phyloP scores from a whole-genome alignment of 176 grass and related monocot genomes.

The Phyllostachys edulis region DNA sequence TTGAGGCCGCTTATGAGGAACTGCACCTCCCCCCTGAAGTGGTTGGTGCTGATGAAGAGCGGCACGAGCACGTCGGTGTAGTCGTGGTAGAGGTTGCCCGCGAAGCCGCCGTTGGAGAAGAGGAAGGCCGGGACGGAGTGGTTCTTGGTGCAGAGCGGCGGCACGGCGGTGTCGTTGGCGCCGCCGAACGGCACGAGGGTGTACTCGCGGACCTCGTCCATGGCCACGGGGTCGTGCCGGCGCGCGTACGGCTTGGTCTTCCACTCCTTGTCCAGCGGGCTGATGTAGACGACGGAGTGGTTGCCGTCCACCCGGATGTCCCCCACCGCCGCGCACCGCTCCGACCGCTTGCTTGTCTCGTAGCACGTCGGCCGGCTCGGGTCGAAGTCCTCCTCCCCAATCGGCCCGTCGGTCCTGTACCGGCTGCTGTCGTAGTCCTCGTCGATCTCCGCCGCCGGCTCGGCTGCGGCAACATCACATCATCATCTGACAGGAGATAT shows the following conservation, averaged over 20 bases:
- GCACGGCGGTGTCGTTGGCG: conserved; percentile 8
- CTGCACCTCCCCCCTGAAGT: conserved; percentile 63
- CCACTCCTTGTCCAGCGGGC: conserved; percentile 46
- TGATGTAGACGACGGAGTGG: conserved; percentile 58
- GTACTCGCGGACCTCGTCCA: conserved; percentile 67
- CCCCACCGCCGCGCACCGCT: conserved; percentile 53
- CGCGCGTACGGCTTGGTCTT: conserved; percentile 75
- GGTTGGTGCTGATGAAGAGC: conserved; percentile 61
- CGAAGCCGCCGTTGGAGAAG: conserved; percentile 86
- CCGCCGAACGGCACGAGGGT: conserved; percentile 51
- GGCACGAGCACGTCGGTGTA: conserved; percentile 86
- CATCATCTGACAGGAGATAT: neutral
- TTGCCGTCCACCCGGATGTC: conserved; percentile 68
- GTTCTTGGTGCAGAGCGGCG: conserved; percentile 66
- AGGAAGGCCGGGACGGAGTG: conserved; percentile 68
- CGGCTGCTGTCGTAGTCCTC: conserved; percentile 52
- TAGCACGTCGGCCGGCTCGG: conserved; percentile 44
- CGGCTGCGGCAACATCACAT: conserved; percentile 12
- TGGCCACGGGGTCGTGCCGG: conserved; percentile 62
- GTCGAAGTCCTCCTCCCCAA: conserved; percentile 52
- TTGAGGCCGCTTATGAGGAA: conserved; percentile 57
- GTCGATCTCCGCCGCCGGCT: conserved; percentile 43
- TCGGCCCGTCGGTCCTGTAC: conserved; percentile 33
- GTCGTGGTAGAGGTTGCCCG: conserved; percentile 87
- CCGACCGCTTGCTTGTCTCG: conserved; percentile 43